phyloP scores from a whole-genome alignment of 140 eudicot genomes.

The Flaveria floridana region DNA sequence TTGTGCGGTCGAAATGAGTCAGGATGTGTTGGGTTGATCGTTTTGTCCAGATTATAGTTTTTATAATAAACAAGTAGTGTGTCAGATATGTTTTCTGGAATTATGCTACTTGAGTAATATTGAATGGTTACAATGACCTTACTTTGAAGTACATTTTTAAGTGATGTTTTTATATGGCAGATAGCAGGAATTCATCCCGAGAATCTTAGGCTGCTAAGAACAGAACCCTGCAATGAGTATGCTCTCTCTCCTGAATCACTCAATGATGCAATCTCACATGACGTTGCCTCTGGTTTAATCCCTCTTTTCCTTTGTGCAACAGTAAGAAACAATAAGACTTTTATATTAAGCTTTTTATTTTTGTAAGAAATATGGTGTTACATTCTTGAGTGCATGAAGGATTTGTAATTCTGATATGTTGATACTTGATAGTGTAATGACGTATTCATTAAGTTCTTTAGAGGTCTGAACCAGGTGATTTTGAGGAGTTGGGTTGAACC shows the following conservation, averaged over 20 bases:
- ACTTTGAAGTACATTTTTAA: background rate
- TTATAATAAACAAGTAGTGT: background rate
- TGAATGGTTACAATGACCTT: background rate
- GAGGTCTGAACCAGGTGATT: background rate
- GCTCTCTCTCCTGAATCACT: conserved; percentile 83
- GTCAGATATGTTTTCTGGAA: background rate
- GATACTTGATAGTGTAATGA: background rate
- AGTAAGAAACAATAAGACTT: conserved; percentile 50
- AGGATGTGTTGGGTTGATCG: background rate
- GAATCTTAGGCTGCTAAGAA: conserved; percentile 65
- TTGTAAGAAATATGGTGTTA: background rate
- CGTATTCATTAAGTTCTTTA: background rate
- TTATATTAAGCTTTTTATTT: conserved; percentile 1
- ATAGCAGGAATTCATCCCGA: conserved; percentile 86
- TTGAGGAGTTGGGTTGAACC: background rate
- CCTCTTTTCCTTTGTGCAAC: conserved; percentile 91
- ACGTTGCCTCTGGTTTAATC: conserved; percentile 65
- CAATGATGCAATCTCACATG: conserved; percentile 56
- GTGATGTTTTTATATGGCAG: conserved; percentile 40
- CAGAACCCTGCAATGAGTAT: conserved; percentile 59
- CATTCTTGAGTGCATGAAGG: conserved; percentile 1
- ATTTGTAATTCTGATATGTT: background rate
- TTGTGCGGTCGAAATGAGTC: background rate
- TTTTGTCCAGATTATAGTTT: background rate
- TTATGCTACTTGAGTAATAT: background rate